Conservation (phyloP, 2,329 filamentous ascomycete species). For the Xylariaceae sp. region DNA sequence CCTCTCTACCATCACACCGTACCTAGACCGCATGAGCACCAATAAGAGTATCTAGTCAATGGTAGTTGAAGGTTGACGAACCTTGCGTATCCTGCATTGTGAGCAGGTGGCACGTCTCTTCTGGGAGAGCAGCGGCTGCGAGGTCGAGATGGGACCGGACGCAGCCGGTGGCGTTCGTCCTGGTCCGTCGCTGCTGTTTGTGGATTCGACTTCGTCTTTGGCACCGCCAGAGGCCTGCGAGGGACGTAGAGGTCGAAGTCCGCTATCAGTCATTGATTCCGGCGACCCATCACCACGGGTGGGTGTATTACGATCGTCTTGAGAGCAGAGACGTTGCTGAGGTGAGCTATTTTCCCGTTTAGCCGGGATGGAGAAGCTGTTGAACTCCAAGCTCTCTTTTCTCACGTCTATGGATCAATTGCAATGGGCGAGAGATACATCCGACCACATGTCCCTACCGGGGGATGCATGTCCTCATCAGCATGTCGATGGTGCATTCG, state of each 20-base stretch:
- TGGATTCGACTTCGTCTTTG: slow-evolving; percentile 1
- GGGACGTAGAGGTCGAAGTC: slow-evolving; percentile 25
- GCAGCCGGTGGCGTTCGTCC: neutral
- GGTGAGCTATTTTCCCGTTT: too few species aligned
- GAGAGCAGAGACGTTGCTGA: too few species aligned
- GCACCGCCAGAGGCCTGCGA: slow-evolving; percentile 16
- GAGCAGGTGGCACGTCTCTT: slow-evolving; percentile 27
- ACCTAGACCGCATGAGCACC: slow-evolving; percentile 9
- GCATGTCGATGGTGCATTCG: too few species aligned
- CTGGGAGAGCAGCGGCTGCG: slow-evolving; percentile 4
- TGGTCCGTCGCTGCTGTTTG: neutral
- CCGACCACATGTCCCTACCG: too few species aligned
- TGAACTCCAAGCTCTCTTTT: too few species aligned
- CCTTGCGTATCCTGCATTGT: slow-evolving; percentile 30
- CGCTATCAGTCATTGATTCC: slow-evolving; percentile 25
- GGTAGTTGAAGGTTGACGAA: neutral
- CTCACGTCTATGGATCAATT: too few species aligned
- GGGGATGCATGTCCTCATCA: too few species aligned
- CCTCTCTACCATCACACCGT: slow-evolving; percentile 32
- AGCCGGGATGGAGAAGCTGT: too few species aligned
- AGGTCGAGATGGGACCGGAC: slow-evolving; percentile 5
- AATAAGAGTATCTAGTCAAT: neutral
- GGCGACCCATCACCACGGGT: neutral
- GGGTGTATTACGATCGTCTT: too few species aligned
- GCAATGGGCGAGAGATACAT: too few species aligned